phyloP scores from a whole-genome alignment of 306 rosid genomes.

The Lathyrus sativus region DNA sequence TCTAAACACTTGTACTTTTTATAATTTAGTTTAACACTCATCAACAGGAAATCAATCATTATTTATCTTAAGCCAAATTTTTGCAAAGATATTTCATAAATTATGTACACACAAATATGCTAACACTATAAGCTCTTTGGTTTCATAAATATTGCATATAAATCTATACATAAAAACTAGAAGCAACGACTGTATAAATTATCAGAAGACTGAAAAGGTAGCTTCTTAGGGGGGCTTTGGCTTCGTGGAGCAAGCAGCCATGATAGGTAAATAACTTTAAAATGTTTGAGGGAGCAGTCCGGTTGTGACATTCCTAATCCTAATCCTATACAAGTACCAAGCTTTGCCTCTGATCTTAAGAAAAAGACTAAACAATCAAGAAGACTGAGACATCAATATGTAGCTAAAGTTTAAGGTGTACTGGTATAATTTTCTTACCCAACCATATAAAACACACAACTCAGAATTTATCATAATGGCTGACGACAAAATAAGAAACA shows the following conservation, averaged over 20 bases:
- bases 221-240: neutral
- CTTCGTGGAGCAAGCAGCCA: neutral
- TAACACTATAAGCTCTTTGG: neutral
- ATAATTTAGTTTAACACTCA: neutral
- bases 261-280: neutral
- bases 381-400: neutral
- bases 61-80: neutral
- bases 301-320: neutral
- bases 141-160: neutral
- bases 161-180: neutral
- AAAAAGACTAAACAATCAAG: conserved; percentile 1
- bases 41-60: neutral
- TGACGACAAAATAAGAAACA: conserved; percentile 1
- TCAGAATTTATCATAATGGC: conserved; percentile 20
- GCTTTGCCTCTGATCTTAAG: neutral
- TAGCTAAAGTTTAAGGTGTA: neutral
- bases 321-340: neutral
- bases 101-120: neutral
- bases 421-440: neutral
- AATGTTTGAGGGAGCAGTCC: neutral
- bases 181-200: neutral
- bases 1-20: neutral
- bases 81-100: neutral
- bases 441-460: conserved; percentile 3
- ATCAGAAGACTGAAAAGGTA: neutral